phyloP scores from a whole-genome alignment of 225 moss, liverwort and hornwort genomes.

The Antitrichia curtipendula region DNA sequence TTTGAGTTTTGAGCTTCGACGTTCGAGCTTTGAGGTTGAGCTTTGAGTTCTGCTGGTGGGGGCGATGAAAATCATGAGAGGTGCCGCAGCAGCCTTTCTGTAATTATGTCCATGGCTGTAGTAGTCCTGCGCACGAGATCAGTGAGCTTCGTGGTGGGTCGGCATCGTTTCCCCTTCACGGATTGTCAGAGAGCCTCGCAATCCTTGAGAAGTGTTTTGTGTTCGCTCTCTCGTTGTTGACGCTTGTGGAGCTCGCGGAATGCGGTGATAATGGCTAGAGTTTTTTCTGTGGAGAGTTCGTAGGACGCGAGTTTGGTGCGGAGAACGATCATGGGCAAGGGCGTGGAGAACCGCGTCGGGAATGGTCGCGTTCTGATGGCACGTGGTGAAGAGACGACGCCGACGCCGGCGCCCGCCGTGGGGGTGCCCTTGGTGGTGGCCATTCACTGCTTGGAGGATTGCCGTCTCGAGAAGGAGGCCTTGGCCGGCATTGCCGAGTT shows the following conservation, averaged over 20 bases:
- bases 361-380: conserved; percentile 1
- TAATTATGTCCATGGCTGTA: background rate
- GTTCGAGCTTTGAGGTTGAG: background rate
- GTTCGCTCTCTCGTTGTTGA: background rate
- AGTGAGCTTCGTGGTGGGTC: background rate
- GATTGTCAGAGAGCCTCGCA: background rate
- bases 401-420: background rate
- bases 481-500: conserved; percentile 73
- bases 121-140: background rate
- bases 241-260: background rate
- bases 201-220: background rate
- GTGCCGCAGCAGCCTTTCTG: background rate
- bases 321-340: conserved; percentile 10
- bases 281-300: background rate
- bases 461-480: conserved; percentile 57
- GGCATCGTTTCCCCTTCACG: background rate
- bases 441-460: conserved; percentile 84
- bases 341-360: background rate
- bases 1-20: background rate
- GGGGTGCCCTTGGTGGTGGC: conserved; percentile 61
- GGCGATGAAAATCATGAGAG: background rate
- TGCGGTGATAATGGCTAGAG: background rate
- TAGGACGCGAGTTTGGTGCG: background rate
- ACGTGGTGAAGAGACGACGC: background rate
- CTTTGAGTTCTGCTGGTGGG: background rate